Evolutionary conservation across 371 early-diverging fungal genomes (phyloP), one percentile per base, ranked within the genome.

Genomic region (Lichtheimia ornata): DNA sequence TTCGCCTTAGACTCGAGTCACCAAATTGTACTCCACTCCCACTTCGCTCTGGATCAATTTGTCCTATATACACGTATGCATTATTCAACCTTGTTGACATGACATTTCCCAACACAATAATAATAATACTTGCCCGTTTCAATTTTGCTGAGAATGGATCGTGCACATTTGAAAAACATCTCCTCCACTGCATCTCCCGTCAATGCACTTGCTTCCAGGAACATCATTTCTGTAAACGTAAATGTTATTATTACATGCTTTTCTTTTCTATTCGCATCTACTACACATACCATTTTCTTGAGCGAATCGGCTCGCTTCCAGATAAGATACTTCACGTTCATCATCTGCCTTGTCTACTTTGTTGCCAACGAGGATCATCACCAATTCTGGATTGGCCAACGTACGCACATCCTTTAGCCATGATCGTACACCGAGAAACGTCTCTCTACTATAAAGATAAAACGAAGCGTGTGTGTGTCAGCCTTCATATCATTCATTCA

Each of bases 291-390:
- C 85, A 58, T 91, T 81, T 53, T 84, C 80, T 44, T 85, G 84
- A 27, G 92, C 89, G 70, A 89, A 90, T 14, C 80, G 81, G 67
- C 83, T 83, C 27, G 85, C 92, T 69, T 88, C 88, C 51, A 88
- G 72, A 59, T 76, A 81, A 4, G 85, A 72, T 0, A 92, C 88
- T 68, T 84, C 81, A 9, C 88, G 76, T 58, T 85, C 81, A 28
- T 83, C 83, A 35, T 35, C 35, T 14, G 58, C 60, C 44, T 83
- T 73, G 67, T 91, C 90, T 35, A 72, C 76, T 57, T 91, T 91
- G 64, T 91, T 89, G 0, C 91, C 91, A n/a, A 91, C 86, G 50
- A 91, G 54, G 43, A 90, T 83, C 47, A 84, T 79, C 30, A 87
- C 84, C 40, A 84, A 82, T 59, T 86, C 84, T 24, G 84, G 87